Evolutionary conservation across 1,284 basidiomycete genomes (phyloP).

Genomic region (Clitocybe nebularis): DNA sequence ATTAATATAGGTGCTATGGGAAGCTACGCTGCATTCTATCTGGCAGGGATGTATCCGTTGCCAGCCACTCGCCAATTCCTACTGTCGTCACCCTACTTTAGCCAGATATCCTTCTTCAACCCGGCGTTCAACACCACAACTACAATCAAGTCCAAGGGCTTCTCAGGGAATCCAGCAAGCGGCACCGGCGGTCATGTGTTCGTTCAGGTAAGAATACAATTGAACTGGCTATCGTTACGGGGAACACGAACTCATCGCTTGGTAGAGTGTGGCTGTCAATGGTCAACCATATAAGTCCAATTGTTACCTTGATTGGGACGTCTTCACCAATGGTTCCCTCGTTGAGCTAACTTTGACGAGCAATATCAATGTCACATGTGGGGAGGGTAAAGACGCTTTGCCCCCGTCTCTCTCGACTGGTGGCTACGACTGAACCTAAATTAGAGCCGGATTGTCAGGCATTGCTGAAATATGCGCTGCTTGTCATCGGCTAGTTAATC

Average conservation of each 20-base stretch:
- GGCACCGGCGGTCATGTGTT: conserved; percentile 53
- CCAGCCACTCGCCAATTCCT: conserved; percentile 58
- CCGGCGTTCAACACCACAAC: conserved; percentile 54
- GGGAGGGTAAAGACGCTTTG: conserved; percentile 38
- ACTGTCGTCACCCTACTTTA: conserved; percentile 61
- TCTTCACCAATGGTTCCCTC: conserved; percentile 46
- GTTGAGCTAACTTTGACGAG: conserved; percentile 53
- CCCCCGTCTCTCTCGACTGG: conserved; percentile 62
- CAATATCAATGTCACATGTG: conserved; percentile 48
- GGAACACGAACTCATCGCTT: conserved; percentile 1
- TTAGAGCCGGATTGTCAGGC: too few species aligned
- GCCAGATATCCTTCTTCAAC: conserved; percentile 55
- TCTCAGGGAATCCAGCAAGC: conserved; percentile 46
- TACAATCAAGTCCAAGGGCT: conserved; percentile 47
- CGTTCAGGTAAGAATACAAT: conserved; percentile 39
- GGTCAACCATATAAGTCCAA: conserved; percentile 53
- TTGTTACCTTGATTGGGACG: conserved; percentile 61
- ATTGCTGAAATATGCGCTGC: too few species aligned
- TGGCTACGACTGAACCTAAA: conserved; percentile 43
- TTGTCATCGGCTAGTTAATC: too few species aligned
- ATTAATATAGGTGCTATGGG: conserved; percentile 57
- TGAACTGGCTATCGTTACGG: background rate
- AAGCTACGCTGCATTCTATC: conserved; percentile 59
- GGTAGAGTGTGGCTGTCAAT: conserved; percentile 51
- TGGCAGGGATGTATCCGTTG: conserved; percentile 57